Conservation (phyloP, 352 stramenopile species). For the Globisporangium echinulatum region DNA sequence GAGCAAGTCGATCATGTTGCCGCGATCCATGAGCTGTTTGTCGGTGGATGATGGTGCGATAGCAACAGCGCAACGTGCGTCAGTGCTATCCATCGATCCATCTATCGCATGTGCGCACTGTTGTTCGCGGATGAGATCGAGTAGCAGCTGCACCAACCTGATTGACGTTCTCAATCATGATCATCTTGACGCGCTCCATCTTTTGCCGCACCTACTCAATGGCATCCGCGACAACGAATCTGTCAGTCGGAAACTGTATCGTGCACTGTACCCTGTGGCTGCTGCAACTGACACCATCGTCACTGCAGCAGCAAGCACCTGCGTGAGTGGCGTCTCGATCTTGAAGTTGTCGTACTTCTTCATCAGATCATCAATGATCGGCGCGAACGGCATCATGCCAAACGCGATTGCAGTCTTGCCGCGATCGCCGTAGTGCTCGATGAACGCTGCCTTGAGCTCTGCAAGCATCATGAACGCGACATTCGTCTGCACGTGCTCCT, state of each 20-base stretch:
- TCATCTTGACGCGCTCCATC: conserved; percentile 97
- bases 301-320: conserved; percentile 18
- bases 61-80: not conserved
- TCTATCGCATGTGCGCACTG: too few relatives aligned
- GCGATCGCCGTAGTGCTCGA: conserved; percentile 55
- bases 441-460: conserved; percentile 60
- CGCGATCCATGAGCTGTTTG: conserved; percentile 94
- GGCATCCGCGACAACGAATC: too few relatives aligned
- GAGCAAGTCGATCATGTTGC: conserved; percentile 96
- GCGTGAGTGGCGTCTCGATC: conserved; percentile 66
- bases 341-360: conserved; percentile 85
- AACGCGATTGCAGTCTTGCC: conserved; percentile 66
- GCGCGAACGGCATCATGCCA: conserved; percentile 54
- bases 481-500: conserved; percentile 67
- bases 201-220: conserved; percentile 82
- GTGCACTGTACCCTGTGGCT: too few relatives aligned
- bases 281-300: too few relatives aligned
- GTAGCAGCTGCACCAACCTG: conserved; percentile 26
- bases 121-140: too few relatives aligned
- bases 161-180: conserved; percentile 99
- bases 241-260: too few relatives aligned
- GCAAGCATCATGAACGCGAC: conserved; percentile 69
- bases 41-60: too few relatives aligned
- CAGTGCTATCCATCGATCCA: not conserved
- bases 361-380: conserved; percentile 57